phyloP scores from a whole-genome alignment of 768 basidiomycete genomes.

The Tremella yokohamensis region DNA sequence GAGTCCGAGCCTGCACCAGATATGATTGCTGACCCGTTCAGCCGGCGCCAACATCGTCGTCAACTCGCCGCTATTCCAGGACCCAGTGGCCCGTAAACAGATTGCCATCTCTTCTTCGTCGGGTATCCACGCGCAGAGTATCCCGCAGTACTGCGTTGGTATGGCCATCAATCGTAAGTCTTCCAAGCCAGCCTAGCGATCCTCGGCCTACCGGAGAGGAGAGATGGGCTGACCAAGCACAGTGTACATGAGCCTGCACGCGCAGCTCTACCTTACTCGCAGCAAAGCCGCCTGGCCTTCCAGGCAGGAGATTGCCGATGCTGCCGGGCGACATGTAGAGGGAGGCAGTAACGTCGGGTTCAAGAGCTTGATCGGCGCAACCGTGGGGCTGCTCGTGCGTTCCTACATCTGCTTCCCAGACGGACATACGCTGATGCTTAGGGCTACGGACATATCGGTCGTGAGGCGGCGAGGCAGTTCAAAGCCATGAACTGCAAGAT shows the following conservation, averaged over 20 bases:
- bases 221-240: slow-evolving; percentile 11
- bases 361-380: slow-evolving; percentile 39
- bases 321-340: slow-evolving; percentile 14
- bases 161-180: slow-evolving; percentile 36
- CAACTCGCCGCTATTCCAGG: slow-evolving; percentile 19
- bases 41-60: slow-evolving; percentile 36
- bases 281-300: neutral
- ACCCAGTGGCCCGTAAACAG: slow-evolving; percentile 22
- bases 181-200: slow-evolving; percentile 5
- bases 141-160: slow-evolving; percentile 42
- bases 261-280: slow-evolving; percentile 14
- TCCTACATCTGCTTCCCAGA: neutral
- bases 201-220: slow-evolving; percentile 12
- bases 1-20: too few relatives aligned
- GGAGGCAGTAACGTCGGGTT: slow-evolving; percentile 15
- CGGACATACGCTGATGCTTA: slow-evolving; percentile 8
- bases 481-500: slow-evolving; percentile 42
- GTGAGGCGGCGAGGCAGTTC: slow-evolving; percentile 49
- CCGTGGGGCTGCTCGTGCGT: slow-evolving; percentile 43
- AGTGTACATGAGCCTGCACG: slow-evolving; percentile 14
- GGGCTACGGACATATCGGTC: slow-evolving; percentile 49
- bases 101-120: slow-evolving; percentile 31
- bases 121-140: slow-evolving; percentile 47
- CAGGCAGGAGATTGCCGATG: neutral
- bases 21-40: slow-evolving; percentile 12